Evolutionary conservation across 495 filamentous ascomycete species (phyloP).

Genomic region (Neurospora sp.): DNA sequence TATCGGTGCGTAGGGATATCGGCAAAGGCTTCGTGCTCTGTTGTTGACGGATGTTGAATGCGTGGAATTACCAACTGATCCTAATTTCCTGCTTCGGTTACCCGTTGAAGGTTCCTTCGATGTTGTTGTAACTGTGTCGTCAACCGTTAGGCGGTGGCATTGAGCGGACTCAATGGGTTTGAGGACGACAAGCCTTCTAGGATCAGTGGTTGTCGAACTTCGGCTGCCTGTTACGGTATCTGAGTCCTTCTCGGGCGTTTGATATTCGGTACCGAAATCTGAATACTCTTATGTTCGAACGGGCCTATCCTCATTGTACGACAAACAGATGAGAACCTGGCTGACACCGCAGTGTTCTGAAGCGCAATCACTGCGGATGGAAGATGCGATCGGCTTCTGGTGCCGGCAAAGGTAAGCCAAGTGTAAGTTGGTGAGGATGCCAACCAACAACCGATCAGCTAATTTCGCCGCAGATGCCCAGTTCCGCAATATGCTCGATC

Average conservation of each 20-base stretch:
- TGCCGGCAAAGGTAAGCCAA: neutral
- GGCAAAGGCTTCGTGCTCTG: neutral
- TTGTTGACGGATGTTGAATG: neutral
- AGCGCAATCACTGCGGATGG: neutral
- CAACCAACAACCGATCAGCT: neutral
- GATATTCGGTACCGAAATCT: neutral
- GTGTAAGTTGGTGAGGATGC: neutral
- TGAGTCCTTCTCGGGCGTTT: neutral
- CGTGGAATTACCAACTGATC: neutral
- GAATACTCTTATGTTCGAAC: neutral
- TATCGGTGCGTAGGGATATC: neutral
- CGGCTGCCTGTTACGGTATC: neutral
- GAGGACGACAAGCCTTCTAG: neutral
- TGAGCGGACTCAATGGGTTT: neutral
- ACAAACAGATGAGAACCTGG: neutral
- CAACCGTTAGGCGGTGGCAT: neutral
- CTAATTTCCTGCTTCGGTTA: neutral
- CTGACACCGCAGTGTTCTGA: neutral
- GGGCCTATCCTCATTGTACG: neutral
- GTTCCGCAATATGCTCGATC: neutral
- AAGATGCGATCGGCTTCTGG: neutral
- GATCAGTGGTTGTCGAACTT: neutral
- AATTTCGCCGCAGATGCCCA: neutral
- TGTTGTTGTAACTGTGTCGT: neutral
- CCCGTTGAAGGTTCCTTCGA: neutral